These are phyloP conservation scores for Lachancea sp. DNA, from an alignment of 805 yeast species.

Conservation along the genomic window DNA sequence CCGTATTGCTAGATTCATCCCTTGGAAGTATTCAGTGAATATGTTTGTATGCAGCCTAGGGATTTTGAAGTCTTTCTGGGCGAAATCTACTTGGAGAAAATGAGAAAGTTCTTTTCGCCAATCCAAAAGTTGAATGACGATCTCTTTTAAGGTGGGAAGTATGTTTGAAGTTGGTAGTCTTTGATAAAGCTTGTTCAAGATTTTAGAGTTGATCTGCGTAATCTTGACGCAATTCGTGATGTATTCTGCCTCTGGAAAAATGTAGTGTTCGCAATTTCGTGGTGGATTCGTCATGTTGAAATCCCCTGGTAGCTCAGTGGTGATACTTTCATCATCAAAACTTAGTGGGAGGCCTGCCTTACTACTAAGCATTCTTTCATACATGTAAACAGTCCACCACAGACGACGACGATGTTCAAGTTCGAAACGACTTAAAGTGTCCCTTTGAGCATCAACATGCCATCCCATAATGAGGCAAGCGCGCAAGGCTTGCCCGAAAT, in stretches of 20 bases:
- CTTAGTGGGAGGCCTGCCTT: slow-evolving; percentile 77
- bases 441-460: slow-evolving; percentile 79
- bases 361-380: slow-evolving; percentile 78
- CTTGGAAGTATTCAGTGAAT: slow-evolving; percentile 80
- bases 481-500: slow-evolving; percentile 69
- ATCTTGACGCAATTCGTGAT: slow-evolving; percentile 71
- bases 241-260: slow-evolving; percentile 73
- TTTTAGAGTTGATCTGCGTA: slow-evolving; percentile 71
- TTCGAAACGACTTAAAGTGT: slow-evolving; percentile 56
- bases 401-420: slow-evolving; percentile 77
- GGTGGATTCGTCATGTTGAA: slow-evolving; percentile 62
- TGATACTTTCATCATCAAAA: slow-evolving; percentile 74
- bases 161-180: slow-evolving; percentile 73
- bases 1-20: slow-evolving; percentile 70
- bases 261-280: slow-evolving; percentile 52
- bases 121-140: slow-evolving; percentile 56
- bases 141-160: slow-evolving; percentile 62
- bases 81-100: slow-evolving; percentile 59
- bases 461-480: slow-evolving; percentile 68
- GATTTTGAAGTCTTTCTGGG: slow-evolving; percentile 43
- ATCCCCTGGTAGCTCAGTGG: slow-evolving; percentile 69
- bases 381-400: slow-evolving; percentile 82
- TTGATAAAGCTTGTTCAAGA: slow-evolving; percentile 62
- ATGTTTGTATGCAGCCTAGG: slow-evolving; percentile 64
- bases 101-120: slow-evolving; percentile 66